Evolutionary conservation across 176 grass and related monocot species (phyloP), one percentile per base, ranked within the genome.

Genomic region (Eleusine coracana): DNA sequence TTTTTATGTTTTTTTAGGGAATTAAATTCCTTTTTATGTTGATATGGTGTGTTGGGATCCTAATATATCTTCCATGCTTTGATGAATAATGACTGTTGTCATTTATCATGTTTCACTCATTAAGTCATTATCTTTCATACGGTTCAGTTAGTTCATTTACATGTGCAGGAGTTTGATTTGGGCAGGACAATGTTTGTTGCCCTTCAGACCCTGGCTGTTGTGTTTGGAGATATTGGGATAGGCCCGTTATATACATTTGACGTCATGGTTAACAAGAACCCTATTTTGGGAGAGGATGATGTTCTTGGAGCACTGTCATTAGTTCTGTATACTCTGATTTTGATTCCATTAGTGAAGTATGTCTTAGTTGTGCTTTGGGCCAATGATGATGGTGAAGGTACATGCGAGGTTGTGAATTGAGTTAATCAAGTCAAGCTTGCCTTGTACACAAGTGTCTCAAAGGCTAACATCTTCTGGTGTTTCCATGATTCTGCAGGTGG

Each of bases 181-280:
- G 88, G 91, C 75, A 91, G 81, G 84, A 89, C 75, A 61, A 66
- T 85, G 70, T 91, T 97, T 80, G 87, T 99, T 73, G 80, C 93
- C 76, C 89, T 99, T 81, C 93, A 99, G 89, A 93, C 91, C 44
- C 84, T 99, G 66, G 96, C 88, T 36, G 89, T 96, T 49, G 96
- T 99, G 21, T 99, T 96, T 86, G 93, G 96, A 52, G 93, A 99
- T 90, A 89, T 99, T 83, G 96, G 96, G 68, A 91, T 94, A 36
- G 89, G 93, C 59, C 96, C 96, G 1, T 72, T 99, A 27, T 99
- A 99, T 86, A 98, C 96, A 73, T 98, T 98, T 84, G 96, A 98
- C 83, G 93, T 99, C 66, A 96, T 99, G 86, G 85, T 95, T 52
- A 85, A 84, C 34, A 96, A 95, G 82, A 91, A 84, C 61, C 83